These are phyloP conservation scores for Rhizoclosmatium sp. DNA, from an alignment of 192 early-diverging fungal genomes.

Conservation along the genomic window DNA sequence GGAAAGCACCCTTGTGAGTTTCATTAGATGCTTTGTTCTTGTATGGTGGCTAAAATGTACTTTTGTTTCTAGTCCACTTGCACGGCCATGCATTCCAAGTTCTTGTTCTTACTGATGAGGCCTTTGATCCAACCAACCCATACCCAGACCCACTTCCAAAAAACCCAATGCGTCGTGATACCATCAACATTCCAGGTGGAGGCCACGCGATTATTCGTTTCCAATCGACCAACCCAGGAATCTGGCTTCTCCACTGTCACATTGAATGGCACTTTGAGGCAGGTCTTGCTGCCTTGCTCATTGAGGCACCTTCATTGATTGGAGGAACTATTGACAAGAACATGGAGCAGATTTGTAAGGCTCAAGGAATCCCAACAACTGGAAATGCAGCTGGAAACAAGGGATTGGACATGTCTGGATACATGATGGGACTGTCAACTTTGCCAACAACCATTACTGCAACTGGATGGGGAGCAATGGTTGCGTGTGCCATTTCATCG, in stretches of 20 bases:
- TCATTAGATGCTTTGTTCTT: neutral
- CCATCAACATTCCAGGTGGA: constrained; percentile 70
- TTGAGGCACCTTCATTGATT: constrained; percentile 61
- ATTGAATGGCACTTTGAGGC: constrained; percentile 80
- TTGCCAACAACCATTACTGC: constrained; percentile 66
- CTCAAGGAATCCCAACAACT: constrained; percentile 58
- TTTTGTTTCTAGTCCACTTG: constrained; percentile 69
- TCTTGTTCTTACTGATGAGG: constrained; percentile 67
- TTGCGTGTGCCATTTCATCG: constrained; percentile 73
- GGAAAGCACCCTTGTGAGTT: constrained; percentile 70
- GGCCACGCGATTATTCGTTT: constrained; percentile 78
- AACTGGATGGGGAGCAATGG: constrained; percentile 77
- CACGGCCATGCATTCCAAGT: constrained; percentile 85
- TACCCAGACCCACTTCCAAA: constrained; percentile 45
- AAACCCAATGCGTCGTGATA: constrained; percentile 79
- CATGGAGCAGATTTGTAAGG: constrained; percentile 64
- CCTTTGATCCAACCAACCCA: constrained; percentile 55
- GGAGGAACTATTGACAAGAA: constrained; percentile 2
- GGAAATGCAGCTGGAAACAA: constrained; percentile 82
- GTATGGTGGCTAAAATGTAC: neutral
- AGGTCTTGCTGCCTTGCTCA: constrained; percentile 73
- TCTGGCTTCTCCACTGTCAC: constrained; percentile 90
- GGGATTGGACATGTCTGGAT: constrained; percentile 70
- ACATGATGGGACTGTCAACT: constrained; percentile 57
- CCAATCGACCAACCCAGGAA: constrained; percentile 80